A percentile compares a stretch with the other conserved stretches of the same genome.
Evolutionary conservation across 208 protist species (phyloP).

Genomic region (Leishmania lainsoni): DNA sequence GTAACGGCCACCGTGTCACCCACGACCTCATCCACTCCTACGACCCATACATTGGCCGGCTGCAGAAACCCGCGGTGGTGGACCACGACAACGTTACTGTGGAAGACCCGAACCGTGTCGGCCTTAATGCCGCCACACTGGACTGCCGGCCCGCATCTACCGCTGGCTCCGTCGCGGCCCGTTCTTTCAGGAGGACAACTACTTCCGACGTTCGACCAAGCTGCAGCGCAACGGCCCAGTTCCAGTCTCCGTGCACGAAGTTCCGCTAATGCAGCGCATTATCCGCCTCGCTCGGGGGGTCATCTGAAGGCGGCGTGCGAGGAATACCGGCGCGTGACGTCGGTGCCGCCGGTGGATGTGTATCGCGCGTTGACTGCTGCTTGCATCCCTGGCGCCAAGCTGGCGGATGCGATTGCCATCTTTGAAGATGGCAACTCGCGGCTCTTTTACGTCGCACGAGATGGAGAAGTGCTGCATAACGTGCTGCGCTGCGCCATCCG

Average conservation of each 20-base stretch:
- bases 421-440: constrained; percentile 87
- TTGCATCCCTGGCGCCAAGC: constrained; percentile 71
- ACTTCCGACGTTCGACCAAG: constrained; percentile 78
- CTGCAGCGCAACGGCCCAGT: constrained; percentile 60
- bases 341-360: constrained; percentile 86
- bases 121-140: constrained; percentile 88
- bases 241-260: constrained; percentile 61
- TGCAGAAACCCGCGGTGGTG: constrained; percentile 76
- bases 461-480: constrained; percentile 87
- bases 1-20: constrained; percentile 89
- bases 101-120: constrained; percentile 85
- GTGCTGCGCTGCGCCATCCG: constrained; percentile 82
- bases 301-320: constrained; percentile 89
- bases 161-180: constrained; percentile 89
- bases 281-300: constrained; percentile 68
- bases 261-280: constrained; percentile 79
- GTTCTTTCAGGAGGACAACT: constrained; percentile 90
- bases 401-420: constrained; percentile 88
- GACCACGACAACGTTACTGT: constrained; percentile 90
- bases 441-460: constrained; percentile 85
- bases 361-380: constrained; percentile 85
- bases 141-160: constrained; percentile 89
- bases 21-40: constrained; percentile 92
- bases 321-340: constrained; percentile 85
- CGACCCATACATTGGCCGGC: constrained; percentile 80